Conservation (phyloP, 176 grass and related monocot species). For the Paspalum notatum region DNA sequence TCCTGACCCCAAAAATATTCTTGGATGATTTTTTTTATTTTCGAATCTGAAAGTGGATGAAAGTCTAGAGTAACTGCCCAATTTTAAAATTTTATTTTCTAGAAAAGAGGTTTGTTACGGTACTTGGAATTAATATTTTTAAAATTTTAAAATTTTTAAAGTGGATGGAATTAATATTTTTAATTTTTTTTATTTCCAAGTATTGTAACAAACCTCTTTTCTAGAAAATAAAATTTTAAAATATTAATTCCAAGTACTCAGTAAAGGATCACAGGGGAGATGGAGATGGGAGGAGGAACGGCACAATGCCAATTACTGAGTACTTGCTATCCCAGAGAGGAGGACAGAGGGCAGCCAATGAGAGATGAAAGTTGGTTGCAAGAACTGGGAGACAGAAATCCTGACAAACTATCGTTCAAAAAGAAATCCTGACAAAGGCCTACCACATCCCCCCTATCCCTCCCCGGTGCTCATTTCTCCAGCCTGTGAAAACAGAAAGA, state of each 20-base stretch:
- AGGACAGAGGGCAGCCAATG: conserved; percentile 52
- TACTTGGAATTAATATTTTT: no score
- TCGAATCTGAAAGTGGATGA: not conserved
- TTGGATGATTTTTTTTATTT: not conserved
- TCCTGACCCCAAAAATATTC: not conserved
- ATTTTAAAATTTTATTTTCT: conserved; percentile 3
- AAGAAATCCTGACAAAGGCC: conserved; percentile 52
- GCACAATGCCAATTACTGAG: not conserved
- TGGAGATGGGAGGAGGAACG: no score
- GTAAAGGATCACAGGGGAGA: no score
- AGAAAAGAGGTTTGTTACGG: not conserved
- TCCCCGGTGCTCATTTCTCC: conserved; percentile 21
- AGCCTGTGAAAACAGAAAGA: conserved; percentile 37
- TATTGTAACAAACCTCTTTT: no score
- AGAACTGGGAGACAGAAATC: conserved; percentile 43
- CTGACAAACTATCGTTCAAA: no score
- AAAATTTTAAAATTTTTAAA: no score
- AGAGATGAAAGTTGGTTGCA: conserved; percentile 64
- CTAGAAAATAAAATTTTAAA: no score
- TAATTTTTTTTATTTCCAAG: no score
- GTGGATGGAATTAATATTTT: no score
- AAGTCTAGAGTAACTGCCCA: not conserved
- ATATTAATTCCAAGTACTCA: no score
- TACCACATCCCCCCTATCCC: conserved; percentile 36
- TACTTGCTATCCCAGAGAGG: conserved; percentile 59